Percentiles rank a stretch among this genome's conserved stretches.
Conservation (phyloP, 305 asterid genomes). For the Solanum chacoense region DNA sequence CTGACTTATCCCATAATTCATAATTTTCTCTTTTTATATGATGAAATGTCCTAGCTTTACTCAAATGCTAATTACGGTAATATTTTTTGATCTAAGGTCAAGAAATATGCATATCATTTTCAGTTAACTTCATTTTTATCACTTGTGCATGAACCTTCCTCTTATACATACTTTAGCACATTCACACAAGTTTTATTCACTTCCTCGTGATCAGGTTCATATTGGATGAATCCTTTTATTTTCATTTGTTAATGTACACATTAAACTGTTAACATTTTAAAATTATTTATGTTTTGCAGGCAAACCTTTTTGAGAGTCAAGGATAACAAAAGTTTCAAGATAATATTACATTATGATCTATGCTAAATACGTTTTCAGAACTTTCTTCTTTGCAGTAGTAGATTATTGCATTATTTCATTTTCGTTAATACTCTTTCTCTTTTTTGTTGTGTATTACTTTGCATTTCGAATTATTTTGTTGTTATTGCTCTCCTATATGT, state of each 20-base stretch:
- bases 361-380: background rate
- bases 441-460: no score
- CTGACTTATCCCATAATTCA: background rate
- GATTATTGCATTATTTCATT: no score
- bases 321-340: background rate
- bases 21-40: background rate
- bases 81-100: background rate
- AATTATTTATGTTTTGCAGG: background rate
- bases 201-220: background rate
- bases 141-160: background rate
- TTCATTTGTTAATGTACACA: background rate
- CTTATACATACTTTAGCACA: background rate
- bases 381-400: background rate
- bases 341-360: background rate
- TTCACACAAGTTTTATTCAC: background rate
- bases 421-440: no score
- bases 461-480: no score
- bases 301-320: background rate
- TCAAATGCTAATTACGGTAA: background rate
- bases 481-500: no score
- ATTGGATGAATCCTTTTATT: background rate
- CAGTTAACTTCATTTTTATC: background rate
- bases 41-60: background rate
- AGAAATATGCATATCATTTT: background rate
- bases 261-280: background rate